phyloP scores from a whole-genome alignment of 2,329 filamentous ascomycete genomes.

The Trichoderma atrobrunneum region DNA sequence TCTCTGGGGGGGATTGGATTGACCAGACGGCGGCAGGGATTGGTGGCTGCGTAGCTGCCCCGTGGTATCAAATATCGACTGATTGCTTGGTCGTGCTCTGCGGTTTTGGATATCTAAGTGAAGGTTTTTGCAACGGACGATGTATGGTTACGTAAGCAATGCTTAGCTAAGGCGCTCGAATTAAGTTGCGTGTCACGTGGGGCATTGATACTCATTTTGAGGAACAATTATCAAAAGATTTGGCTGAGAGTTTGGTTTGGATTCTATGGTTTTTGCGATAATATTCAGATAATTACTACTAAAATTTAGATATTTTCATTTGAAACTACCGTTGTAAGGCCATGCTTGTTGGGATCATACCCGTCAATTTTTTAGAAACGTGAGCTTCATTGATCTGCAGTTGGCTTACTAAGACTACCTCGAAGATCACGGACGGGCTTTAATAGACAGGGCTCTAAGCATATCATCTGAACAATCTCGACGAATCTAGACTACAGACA shows the following conservation, averaged over 20 bases:
- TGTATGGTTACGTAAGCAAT: neutral
- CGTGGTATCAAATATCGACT: neutral
- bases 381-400: neutral
- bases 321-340: neutral
- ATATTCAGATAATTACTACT: neutral
- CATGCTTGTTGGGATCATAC: neutral
- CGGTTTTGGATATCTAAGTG: neutral
- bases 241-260: neutral
- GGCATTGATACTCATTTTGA: neutral
- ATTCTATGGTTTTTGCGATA: too few species aligned
- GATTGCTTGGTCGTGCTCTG: neutral
- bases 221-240: neutral
- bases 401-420: neutral
- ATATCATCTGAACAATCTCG: neutral
- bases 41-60: neutral
- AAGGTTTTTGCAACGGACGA: neutral
- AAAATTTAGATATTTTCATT: neutral
- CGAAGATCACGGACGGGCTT: neutral
- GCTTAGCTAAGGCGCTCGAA: neutral
- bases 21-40: conserved; percentile 21
- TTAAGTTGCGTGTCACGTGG: neutral
- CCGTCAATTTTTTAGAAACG: neutral
- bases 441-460: neutral
- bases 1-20: neutral
- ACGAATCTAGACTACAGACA: neutral